These are phyloP conservation scores for Sonneratia alba DNA, from an alignment of 345 rosid species.

Conservation along the genomic window DNA sequence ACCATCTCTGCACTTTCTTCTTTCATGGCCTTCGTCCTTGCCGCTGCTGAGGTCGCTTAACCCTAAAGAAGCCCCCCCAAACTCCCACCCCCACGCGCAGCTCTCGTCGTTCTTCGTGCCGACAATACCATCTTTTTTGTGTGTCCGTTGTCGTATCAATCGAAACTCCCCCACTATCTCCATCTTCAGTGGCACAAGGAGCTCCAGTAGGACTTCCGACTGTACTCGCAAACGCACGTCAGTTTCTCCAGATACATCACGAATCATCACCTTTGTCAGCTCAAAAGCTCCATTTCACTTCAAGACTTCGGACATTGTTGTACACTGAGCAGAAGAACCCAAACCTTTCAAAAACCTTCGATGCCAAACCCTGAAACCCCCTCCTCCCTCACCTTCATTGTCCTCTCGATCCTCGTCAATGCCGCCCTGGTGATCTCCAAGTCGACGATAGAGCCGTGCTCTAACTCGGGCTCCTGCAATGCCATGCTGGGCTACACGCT, in stretches of 20 bases:
- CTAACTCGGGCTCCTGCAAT: conserved; percentile 65
- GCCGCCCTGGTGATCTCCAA: conserved; percentile 34
- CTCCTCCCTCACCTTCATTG: neutral
- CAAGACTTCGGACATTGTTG: neutral
- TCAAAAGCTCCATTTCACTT: neutral
- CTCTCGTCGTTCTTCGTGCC: too few relatives aligned
- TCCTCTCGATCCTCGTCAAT: conserved; percentile 27
- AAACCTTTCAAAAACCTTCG: neutral
- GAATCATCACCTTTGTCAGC: neutral
- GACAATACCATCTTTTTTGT: too few relatives aligned
- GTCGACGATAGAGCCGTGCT: conserved; percentile 93
- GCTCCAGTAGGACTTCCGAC: neutral
- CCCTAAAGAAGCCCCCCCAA: too few relatives aligned
- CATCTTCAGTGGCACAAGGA: neutral
- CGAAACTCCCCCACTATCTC: neutral
- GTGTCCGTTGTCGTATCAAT: too few relatives aligned
- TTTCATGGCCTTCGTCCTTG: too few relatives aligned
- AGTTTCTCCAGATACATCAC: neutral
- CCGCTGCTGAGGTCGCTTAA: too few relatives aligned
- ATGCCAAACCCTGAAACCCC: conserved; percentile 5
- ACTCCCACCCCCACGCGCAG: too few relatives aligned
- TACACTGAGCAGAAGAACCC: neutral
- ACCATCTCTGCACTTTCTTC: neutral
- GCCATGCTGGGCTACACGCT: conserved; percentile 86
- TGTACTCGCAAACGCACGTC: neutral